Conservation (phyloP, 331 rosid genomes). For the Malus hybrid region DNA sequence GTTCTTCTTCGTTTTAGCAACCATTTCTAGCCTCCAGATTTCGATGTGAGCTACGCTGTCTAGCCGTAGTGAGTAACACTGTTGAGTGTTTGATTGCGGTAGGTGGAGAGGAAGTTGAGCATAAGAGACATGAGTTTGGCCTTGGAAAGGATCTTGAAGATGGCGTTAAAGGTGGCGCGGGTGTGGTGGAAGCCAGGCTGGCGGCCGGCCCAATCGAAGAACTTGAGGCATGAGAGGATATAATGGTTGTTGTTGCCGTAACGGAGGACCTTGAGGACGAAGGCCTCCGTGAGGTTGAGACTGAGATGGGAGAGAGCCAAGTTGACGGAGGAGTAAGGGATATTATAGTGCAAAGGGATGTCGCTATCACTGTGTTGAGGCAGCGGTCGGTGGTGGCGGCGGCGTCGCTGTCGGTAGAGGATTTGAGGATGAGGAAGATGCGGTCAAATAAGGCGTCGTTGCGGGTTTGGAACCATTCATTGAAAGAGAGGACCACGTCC, state of each 20-base stretch:
- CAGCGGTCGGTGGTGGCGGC: background rate
- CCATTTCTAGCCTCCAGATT: too few relatives aligned
- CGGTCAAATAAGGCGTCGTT: conserved; percentile 13
- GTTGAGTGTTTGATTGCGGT: background rate
- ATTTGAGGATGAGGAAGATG: conserved; percentile 42
- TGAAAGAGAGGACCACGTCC: conserved; percentile 34
- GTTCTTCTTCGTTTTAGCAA: too few relatives aligned
- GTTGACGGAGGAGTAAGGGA: background rate
- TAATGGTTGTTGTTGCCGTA: conserved; percentile 18
- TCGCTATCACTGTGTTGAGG: too few relatives aligned
- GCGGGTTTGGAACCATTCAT: conserved; percentile 44
- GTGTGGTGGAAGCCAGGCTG: conserved; percentile 54
- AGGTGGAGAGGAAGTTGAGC: conserved; percentile 39
- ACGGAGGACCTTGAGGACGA: conserved; percentile 54
- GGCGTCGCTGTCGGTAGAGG: background rate
- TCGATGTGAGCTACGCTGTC: too few relatives aligned
- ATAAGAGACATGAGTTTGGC: conserved; percentile 40
- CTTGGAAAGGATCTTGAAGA: conserved; percentile 49
- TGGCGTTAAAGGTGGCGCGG: conserved; percentile 45
- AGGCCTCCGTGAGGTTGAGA: conserved; percentile 34
- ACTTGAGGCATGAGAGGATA: conserved; percentile 59
- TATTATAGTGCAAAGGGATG: too few relatives aligned
- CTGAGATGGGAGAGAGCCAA: conserved; percentile 39
- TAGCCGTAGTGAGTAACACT: too few relatives aligned
- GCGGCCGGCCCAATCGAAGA: conserved; percentile 93